These are phyloP conservation scores for Fusarium sp. DNA, from an alignment of 2,329 filamentous ascomycete species.

Conservation along the genomic window DNA sequence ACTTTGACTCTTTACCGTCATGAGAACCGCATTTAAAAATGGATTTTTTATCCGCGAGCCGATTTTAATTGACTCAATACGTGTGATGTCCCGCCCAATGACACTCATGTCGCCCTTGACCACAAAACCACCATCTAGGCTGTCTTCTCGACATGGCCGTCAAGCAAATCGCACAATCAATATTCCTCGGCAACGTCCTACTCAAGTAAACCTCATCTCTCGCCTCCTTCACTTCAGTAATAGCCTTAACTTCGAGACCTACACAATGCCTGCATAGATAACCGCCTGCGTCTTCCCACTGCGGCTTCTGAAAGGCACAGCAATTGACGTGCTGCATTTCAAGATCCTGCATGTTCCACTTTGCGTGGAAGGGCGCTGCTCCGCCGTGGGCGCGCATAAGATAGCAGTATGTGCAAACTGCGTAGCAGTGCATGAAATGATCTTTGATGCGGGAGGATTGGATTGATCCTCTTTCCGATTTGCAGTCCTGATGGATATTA, in stretches of 20 bases:
- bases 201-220: slow-evolving; percentile 16
- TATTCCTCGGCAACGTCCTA: slow-evolving; percentile 1
- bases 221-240: slow-evolving; percentile 4
- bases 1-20: too few relatives aligned
- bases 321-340: slow-evolving; percentile 25
- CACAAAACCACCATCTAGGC: slow-evolving; percentile 31
- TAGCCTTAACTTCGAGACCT: background rate
- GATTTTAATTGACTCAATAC: background rate
- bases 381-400: background rate
- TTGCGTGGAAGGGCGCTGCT: slow-evolving; percentile 16
- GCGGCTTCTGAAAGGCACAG: background rate
- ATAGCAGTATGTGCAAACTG: slow-evolving; percentile 21
- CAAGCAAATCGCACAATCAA: slow-evolving; percentile 26
- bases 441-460: slow-evolving; percentile 10
- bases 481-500: background rate
- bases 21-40: too few relatives aligned
- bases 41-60: too few relatives aligned
- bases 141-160: slow-evolving; percentile 2
- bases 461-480: background rate
- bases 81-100: slow-evolving; percentile 32
- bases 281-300: background rate
- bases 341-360: slow-evolving; percentile 29
- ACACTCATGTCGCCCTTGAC: slow-evolving; percentile 25
- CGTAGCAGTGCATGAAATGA: slow-evolving; percentile 30
- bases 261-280: slow-evolving; percentile 10